A percentile compares a stretch with the other conserved stretches of the same genome.
Evolutionary conservation across 345 rosid species (phyloP).

Genomic region (Arabis hirsuta): DNA sequence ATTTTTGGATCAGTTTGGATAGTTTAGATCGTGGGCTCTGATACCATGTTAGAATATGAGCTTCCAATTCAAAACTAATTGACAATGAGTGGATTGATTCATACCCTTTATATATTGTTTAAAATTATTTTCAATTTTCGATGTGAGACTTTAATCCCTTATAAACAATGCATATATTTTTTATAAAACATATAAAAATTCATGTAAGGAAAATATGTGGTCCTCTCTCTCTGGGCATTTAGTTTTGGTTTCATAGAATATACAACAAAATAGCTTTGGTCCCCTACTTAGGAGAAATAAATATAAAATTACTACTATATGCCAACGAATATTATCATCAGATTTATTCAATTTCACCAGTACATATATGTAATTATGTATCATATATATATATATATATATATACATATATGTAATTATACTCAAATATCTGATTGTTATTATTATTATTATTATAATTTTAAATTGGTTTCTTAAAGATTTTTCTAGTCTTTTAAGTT

Average conservation of each 20-base stretch:
- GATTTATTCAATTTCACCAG: neutral
- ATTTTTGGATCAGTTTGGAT: too few species aligned
- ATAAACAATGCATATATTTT: neutral
- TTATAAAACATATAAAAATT: neutral
- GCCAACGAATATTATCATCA: conserved; percentile 13
- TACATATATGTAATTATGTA: too few species aligned
- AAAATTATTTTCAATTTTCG: too few species aligned
- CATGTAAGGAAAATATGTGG: conserved; percentile 30
- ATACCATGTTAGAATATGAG: too few species aligned
- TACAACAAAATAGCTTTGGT: conserved; percentile 39
- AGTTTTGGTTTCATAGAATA: conserved; percentile 33
- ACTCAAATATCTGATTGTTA: conserved; percentile 11
- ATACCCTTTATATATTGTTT: too few species aligned
- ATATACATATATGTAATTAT: neutral
- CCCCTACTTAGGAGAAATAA: conserved; percentile 39
- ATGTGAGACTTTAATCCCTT: too few species aligned
- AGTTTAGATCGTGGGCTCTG: too few species aligned
- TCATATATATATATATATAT: too few species aligned
- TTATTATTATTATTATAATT: neutral
- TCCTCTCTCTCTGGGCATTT: conserved; percentile 32
- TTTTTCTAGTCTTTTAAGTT: conserved; percentile 10
- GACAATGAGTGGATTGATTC: too few species aligned
- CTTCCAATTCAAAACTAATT: too few species aligned
- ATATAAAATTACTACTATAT: neutral
- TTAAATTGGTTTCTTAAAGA: neutral